Percentiles rank a stretch among this genome's conserved stretches.
Conservation (phyloP, 768 basidiomycete species). For the Pleurotus djamor region DNA sequence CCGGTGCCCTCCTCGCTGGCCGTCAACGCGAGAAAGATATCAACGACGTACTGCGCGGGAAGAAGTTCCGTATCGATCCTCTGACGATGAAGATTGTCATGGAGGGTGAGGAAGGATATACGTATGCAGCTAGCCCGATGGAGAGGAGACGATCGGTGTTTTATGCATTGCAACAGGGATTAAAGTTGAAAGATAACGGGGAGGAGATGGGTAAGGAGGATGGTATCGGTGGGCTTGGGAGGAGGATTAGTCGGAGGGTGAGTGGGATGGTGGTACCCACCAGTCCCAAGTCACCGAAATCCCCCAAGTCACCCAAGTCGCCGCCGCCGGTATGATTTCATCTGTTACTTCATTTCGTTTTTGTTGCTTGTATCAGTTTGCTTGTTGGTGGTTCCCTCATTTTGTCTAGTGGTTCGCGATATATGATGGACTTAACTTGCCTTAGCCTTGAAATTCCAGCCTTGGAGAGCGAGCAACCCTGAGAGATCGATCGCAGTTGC, state of each 20-base stretch:
- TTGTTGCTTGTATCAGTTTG: neutral
- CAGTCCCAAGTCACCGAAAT: slow-evolving; percentile 5
- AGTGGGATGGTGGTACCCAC: slow-evolving; percentile 2
- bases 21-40: slow-evolving; percentile 39
- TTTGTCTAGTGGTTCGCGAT: too few relatives aligned
- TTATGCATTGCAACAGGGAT: slow-evolving; percentile 22
- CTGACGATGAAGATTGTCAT: slow-evolving; percentile 49
- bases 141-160: slow-evolving; percentile 30
- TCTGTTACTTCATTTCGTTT: neutral
- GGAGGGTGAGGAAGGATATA: slow-evolving; percentile 51
- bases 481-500: too few relatives aligned
- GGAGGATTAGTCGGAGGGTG: slow-evolving; percentile 1
- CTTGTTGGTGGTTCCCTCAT: too few relatives aligned
- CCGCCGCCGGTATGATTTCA: neutral
- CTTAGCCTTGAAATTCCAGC: too few relatives aligned
- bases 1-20: slow-evolving; percentile 42
- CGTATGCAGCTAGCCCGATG: slow-evolving; percentile 30
- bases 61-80: slow-evolving; percentile 50
- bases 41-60: slow-evolving; percentile 34
- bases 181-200: slow-evolving; percentile 5
- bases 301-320: neutral
- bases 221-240: neutral
- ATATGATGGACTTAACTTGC: too few relatives aligned
- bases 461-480: too few relatives aligned
- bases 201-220: neutral